Percentiles rank a stretch among this genome's conserved stretches.
Conservation (phyloP, 805 yeast genomes). For the Jamesozyma lodderae region DNA sequence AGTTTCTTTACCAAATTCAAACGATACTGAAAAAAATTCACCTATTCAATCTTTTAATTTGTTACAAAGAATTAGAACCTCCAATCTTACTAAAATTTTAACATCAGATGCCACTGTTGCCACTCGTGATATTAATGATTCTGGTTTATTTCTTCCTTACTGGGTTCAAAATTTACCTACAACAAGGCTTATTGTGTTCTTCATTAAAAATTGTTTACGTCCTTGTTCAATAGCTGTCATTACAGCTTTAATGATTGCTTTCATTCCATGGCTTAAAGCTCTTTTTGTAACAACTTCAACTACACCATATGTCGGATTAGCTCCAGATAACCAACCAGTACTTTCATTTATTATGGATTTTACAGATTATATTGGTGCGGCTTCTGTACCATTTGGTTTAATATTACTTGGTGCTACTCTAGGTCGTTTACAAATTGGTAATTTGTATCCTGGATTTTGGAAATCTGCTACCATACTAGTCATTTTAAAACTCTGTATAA, state of each 20-base stretch:
- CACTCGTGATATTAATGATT: conserved; percentile 25
- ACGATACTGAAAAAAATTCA: neutral
- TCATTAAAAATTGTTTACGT: conserved; percentile 47
- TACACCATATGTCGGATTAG: conserved; percentile 44
- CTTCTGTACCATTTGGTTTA: conserved; percentile 85
- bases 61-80: conserved; percentile 12
- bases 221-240: conserved; percentile 71
- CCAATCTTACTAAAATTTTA: conserved; percentile 24
- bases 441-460: conserved; percentile 61
- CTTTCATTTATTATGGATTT: conserved; percentile 79
- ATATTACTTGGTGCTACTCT: conserved; percentile 81
- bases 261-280: conserved; percentile 84
- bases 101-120: conserved; percentile 29
- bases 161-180: conserved; percentile 21
- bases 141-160: conserved; percentile 16
- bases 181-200: conserved; percentile 23
- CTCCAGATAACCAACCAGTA: conserved; percentile 85
- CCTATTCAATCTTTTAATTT: neutral
- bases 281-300: conserved; percentile 47
- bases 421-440: conserved; percentile 56
- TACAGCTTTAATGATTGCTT: conserved; percentile 53
- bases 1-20: conserved; percentile 1
- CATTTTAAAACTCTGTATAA: conserved; percentile 48
- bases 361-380: conserved; percentile 69
- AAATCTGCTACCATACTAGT: conserved; percentile 54